A percentile compares a stretch with the other conserved stretches of the same genome.
phyloP scores from a whole-genome alignment of 1,284 basidiomycete species.

The Melanopsichium pennsylvanicum region DNA sequence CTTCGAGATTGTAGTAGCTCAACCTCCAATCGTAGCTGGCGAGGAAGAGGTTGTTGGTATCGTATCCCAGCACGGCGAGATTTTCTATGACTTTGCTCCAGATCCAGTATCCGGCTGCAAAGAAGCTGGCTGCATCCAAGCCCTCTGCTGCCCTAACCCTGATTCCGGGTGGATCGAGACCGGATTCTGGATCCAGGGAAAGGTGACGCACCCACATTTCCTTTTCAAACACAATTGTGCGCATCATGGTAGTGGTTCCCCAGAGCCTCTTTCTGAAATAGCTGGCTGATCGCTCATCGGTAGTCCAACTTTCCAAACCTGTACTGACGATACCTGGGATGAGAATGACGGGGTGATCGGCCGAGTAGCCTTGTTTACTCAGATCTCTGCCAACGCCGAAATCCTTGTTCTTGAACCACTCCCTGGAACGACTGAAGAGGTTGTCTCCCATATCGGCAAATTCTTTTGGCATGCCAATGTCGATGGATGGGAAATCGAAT shows the following conservation, averaged over 20 bases:
- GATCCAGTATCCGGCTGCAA: conserved; percentile 88
- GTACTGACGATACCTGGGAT: conserved; percentile 63
- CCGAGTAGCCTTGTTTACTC: conserved; percentile 41
- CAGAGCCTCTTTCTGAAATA: conserved; percentile 63
- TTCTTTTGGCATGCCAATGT: conserved; percentile 58
- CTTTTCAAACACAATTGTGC: conserved; percentile 83
- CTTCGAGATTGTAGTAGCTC: conserved; percentile 85
- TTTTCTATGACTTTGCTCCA: conserved; percentile 84
- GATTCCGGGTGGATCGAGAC: conserved; percentile 86
- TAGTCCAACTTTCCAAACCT: conserved; percentile 64
- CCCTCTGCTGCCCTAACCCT: conserved; percentile 91
- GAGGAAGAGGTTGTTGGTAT: conserved; percentile 60
- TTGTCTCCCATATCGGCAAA: conserved; percentile 58
- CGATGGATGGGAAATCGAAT: conserved; percentile 48
- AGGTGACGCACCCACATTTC: conserved; percentile 88
- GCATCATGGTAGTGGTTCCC: conserved; percentile 74
- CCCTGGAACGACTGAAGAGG: conserved; percentile 49
- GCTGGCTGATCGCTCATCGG: conserved; percentile 39
- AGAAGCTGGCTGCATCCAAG: conserved; percentile 78
- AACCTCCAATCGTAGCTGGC: conserved; percentile 71
- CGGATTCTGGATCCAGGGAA: conserved; percentile 86
- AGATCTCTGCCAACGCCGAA: conserved; percentile 58
- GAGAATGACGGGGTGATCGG: conserved; percentile 62
- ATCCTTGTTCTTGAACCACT: conserved; percentile 62
- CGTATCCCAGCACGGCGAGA: conserved; percentile 71